phyloP scores from a whole-genome alignment of 2,329 filamentous ascomycete genomes.

The Meredithiella fracta region DNA sequence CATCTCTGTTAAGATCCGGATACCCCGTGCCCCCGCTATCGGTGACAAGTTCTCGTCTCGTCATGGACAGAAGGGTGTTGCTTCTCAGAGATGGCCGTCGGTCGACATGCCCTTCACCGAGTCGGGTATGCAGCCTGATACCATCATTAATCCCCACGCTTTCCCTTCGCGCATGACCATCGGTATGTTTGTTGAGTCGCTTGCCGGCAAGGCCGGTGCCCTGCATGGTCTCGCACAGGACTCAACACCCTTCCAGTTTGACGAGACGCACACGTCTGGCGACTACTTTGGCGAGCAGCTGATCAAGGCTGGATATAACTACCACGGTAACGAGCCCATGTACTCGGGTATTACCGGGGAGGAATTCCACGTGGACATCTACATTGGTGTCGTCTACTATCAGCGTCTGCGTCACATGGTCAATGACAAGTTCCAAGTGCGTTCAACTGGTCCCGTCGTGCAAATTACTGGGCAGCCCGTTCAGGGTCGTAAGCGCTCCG shows the following conservation, averaged over 20 bases:
- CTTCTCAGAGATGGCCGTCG: constrained; percentile 86
- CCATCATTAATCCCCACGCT: constrained; percentile 98
- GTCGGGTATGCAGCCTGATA: constrained; percentile 86
- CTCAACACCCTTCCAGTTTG: constrained; percentile 86
- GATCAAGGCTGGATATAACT: constrained; percentile 90
- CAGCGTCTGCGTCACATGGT: constrained; percentile 98
- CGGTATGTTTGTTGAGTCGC: constrained; percentile 95
- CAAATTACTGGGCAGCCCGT: constrained; percentile 87
- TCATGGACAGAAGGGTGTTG: constrained; percentile 95
- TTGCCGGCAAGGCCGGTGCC: constrained; percentile 87
- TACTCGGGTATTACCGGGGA: constrained; percentile 94
- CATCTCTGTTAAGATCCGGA: constrained; percentile 80
- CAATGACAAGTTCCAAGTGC: constrained; percentile 97
- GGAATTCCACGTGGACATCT: constrained; percentile 88
- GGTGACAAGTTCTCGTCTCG: constrained; percentile 98
- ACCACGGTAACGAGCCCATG: constrained; percentile 96
- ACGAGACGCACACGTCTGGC: constrained; percentile 76
- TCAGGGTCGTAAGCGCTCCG: constrained; percentile 89
- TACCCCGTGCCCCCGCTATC: constrained; percentile 80
- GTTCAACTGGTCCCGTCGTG: constrained; percentile 86
- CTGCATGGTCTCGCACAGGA: constrained; percentile 94
- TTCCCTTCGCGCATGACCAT: constrained; percentile 99
- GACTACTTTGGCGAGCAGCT: constrained; percentile 96
- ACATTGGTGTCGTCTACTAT: constrained; percentile 94
- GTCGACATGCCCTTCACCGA: constrained; percentile 95